Base-by-base conservation (phyloP, 305 asterid species). In the Fraxinus dipetala region DNA sequence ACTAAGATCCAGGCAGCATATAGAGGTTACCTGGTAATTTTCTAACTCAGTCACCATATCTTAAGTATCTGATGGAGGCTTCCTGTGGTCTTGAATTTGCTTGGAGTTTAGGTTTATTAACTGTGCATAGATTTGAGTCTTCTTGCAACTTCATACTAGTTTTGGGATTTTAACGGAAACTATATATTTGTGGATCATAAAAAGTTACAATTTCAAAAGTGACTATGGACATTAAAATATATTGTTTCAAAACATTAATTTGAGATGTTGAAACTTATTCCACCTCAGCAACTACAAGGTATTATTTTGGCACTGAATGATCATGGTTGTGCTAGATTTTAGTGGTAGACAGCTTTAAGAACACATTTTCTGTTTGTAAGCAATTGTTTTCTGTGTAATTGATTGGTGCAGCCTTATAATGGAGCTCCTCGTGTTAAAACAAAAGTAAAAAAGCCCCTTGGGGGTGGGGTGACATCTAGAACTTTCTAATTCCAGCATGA, bases 1-100 rank as follows among this genome's bases (percentile, higher is more conserved):
- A 93, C 88, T 79, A 94, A 85, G 87, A 91, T 95, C 54, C 99
- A 95, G 87, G 94, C 99, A 30, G 91, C 87, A 28, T 95, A 87
- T 72, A 84, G 96, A 84, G 98, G 98, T 77, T 93, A 89, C 86
- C 75, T 87, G 97, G 99, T 95, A 90, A 88, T 87, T 48, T 75
- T 84, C 84, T 43, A 14, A 80, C 83, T 82, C 78, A 4, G 70
- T 78, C 4, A 20, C 76, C n/a, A n/a, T 63, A 35, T 56, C 9
- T 3, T 35, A 69, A 26, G 11, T 77, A 31, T 65, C 13, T 77
- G 70, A 0, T 80, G 65, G 6, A 30, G 31, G 34, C 38, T 59
- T 82, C 61, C 6, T 1, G 72, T 61, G 28, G 26, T 8, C 72
- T 20, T 61, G 30, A 61, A 61, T 61, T 61, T 61, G 32, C 14